Base-by-base conservation (phyloP, 495 filamentous ascomycete species). In the Aspergillus saccharolyticus region DNA sequence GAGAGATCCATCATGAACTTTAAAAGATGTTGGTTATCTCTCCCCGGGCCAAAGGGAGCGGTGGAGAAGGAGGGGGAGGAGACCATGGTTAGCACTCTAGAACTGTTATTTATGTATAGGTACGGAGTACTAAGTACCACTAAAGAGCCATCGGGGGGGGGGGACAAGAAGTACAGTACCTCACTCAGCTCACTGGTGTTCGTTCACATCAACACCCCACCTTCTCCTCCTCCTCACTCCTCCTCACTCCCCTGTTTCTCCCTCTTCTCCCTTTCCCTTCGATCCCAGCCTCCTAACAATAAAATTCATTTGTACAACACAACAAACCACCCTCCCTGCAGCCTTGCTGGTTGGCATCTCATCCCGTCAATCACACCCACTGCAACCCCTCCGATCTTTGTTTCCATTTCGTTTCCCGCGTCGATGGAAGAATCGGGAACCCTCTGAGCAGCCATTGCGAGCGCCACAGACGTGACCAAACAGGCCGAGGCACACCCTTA, bases 341-440 rank as follows among this genome's bases (percentile, higher is more conserved):
- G 12, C 21, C 21, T 30, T 56, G 48, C 44, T 59, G 58, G 57
- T 42, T 62, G 63, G 63, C 28, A 60, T 51, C 46, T 44, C 53
- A 58, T 52, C 49, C 63, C 63, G 45, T 60, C 63, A 66, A 66
- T 66, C 55, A 54, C 16, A n/a, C n/a, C n/a, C n/a, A n/a, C n/a
- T n/a, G n/a, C n/a, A n/a, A n/a, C n/a, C n/a, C n/a, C n/a, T n/a
- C n/a, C n/a, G n/a, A 10, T 47, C 43, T 54, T 46, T 19, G 16
- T 44, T 14, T 21, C 28, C 6, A 20, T n/a, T 17, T 44, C 25
- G 9, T 18, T 39, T 28, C 17, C 47, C 16, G 16, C 47, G 24
- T 30, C 43, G 53, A 46, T 19, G 21, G 44, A 46, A 46, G 44
- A 14, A n/a, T 22, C 21, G 6, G 44, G 17, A 46, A 46, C 2